Percentiles rank a stretch among this genome's conserved stretches.
Evolutionary conservation across 1,139 yeast species (phyloP).

Genomic region (Yamadazyma kanchanaburiensis): DNA sequence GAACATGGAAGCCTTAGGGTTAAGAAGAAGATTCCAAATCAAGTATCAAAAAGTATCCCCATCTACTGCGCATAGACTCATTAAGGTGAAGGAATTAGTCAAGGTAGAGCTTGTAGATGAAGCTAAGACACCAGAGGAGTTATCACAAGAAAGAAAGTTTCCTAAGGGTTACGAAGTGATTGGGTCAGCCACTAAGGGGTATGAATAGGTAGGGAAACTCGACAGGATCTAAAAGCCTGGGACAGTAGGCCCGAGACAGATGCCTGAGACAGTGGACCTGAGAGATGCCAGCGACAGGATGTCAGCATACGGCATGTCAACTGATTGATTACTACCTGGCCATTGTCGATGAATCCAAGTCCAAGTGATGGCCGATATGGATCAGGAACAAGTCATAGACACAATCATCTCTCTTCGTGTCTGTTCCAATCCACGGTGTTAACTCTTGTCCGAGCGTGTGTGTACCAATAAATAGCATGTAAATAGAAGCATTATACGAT

Average conservation of each 20-base stretch:
- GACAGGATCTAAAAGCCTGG: background rate
- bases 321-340: no score
- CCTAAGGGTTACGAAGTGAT: constrained; percentile 54
- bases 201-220: constrained; percentile 9
- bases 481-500: no score
- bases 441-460: no score
- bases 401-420: no score
- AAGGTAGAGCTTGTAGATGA: constrained; percentile 71
- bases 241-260: background rate
- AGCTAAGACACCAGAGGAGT: constrained; percentile 44
- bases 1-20: constrained; percentile 71
- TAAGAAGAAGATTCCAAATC: constrained; percentile 68
- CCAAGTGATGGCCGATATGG: no score
- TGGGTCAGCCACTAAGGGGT: constrained; percentile 12
- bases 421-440: no score
- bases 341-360: no score
- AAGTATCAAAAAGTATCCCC: constrained; percentile 75
- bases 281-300: background rate
- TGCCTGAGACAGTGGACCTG: constrained; percentile 1
- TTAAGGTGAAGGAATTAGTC: constrained; percentile 85
- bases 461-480: no score
- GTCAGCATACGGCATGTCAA: no score
- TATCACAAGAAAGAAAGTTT: constrained; percentile 55
- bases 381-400: no score
- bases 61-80: constrained; percentile 79